Conservation (phyloP, 257 asterid species). For the Nemophila menziesii region DNA sequence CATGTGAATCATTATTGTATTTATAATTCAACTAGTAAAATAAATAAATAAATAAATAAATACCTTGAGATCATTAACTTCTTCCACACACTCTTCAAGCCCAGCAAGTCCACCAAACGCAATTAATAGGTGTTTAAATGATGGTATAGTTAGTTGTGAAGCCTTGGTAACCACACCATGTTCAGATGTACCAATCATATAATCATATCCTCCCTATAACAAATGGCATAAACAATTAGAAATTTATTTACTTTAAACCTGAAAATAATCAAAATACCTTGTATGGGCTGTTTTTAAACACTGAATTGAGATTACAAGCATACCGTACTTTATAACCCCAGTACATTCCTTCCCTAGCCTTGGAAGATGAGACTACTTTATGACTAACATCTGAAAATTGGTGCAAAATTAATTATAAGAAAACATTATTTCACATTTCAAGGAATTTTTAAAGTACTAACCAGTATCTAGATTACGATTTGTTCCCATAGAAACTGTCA, state of each 20-base stretch:
- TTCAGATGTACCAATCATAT: conserved; percentile 82
- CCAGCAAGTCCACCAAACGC: conserved; percentile 99
- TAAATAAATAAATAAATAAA: not conserved
- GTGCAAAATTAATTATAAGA: no score
- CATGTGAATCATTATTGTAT: no score
- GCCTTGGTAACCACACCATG: conserved; percentile 59
- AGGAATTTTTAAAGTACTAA: no score
- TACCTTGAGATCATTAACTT: conserved; percentile 67
- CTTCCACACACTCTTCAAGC: conserved; percentile 87
- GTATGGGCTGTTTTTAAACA: conserved; percentile 64
- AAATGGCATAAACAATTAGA: not conserved
- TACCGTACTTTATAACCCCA: conserved; percentile 93
- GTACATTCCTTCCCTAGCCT: conserved; percentile 71
- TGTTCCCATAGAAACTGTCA: conserved; percentile 84
- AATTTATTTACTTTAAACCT: not conserved
- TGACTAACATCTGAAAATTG: conserved; percentile 42
- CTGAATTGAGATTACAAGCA: conserved; percentile 77
- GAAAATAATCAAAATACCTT: conserved; percentile 28
- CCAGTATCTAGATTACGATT: conserved; percentile 63
- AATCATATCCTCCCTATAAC: conserved; percentile 36
- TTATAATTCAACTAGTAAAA: no score
- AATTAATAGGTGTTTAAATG: conserved; percentile 93
- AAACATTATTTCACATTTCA: no score
- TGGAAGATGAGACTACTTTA: conserved; percentile 68
- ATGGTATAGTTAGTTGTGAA: conserved; percentile 60